phyloP scores from a whole-genome alignment of 2,329 filamentous ascomycete genomes.

The Colletotrichum chrysophilum region DNA sequence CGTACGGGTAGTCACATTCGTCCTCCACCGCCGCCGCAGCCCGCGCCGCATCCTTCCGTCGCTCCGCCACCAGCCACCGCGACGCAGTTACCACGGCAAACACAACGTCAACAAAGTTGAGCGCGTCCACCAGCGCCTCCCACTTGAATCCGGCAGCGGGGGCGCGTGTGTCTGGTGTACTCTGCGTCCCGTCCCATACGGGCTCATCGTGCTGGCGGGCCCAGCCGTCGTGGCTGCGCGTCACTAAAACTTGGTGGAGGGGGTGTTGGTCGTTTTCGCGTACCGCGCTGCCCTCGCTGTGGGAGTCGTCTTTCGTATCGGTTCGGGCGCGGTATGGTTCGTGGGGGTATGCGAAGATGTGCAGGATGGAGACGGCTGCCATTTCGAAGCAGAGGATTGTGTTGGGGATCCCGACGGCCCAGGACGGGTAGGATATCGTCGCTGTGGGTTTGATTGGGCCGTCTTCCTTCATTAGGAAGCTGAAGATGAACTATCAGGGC shows the following conservation, averaged over 20 bases:
- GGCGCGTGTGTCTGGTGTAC: fast-evolving
- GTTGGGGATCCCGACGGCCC: not conserved
- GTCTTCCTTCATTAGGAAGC: not conserved
- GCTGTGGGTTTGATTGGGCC: not conserved
- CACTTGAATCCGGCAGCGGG: not conserved
- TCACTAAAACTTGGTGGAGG: not conserved
- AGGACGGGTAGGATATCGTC: not conserved
- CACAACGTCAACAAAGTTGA: not conserved
- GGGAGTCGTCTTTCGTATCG: not conserved
- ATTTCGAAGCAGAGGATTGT: not conserved
- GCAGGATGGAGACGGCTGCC: not conserved
- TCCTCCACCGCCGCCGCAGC: not conserved
- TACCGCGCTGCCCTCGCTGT: not conserved
- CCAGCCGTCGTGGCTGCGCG: not conserved
- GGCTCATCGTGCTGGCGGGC: fast-evolving
- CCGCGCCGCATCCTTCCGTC: not conserved
- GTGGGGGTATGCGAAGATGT: not conserved
- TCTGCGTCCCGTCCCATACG: not conserved
- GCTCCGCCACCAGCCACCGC: not conserved
- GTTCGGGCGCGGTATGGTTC: not conserved
- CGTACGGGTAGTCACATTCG: not conserved
- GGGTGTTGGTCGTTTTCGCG: not conserved
- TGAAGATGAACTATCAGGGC: not conserved
- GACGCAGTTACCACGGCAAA: not conserved
- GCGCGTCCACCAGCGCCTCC: not conserved